These are phyloP conservation scores for Vanrija sp. DNA, from an alignment of 1,284 basidiomycete species.

Conservation along the genomic window DNA sequence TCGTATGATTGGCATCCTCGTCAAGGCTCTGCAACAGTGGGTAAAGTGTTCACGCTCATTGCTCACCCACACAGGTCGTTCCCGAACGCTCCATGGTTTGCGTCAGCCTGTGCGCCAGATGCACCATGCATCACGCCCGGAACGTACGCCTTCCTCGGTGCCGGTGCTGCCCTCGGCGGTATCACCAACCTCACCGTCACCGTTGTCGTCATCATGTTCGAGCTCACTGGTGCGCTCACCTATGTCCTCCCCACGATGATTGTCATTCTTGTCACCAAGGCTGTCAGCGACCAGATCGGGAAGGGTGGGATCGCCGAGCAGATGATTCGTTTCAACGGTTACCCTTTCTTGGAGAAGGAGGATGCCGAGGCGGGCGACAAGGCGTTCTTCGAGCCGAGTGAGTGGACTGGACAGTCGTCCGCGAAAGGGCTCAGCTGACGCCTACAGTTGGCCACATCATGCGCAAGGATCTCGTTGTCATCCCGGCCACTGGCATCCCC, in stretches of 20 bases:
- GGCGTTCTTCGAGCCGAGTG: slow-evolving; percentile 82
- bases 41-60: slow-evolving; percentile 25
- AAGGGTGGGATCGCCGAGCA: slow-evolving; percentile 94
- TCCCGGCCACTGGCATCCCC: slow-evolving; percentile 70
- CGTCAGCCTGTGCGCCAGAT: slow-evolving; percentile 76
- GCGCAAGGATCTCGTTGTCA: slow-evolving; percentile 69
- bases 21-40: slow-evolving; percentile 84
- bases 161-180: slow-evolving; percentile 90
- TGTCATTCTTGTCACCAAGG: slow-evolving; percentile 91
- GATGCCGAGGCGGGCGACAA: slow-evolving; percentile 92
- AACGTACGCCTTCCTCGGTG: slow-evolving; percentile 92
- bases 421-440: slow-evolving; percentile 10
- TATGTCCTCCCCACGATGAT: slow-evolving; percentile 99
- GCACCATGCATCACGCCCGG: slow-evolving; percentile 97
- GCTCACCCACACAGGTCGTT: slow-evolving; percentile 59
- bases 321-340: slow-evolving; percentile 95
- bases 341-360: slow-evolving; percentile 78
- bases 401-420: slow-evolving; percentile 5
- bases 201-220: slow-evolving; percentile 99
- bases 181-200: slow-evolving; percentile 96
- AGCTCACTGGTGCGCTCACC: slow-evolving; percentile 95
- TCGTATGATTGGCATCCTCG: slow-evolving; percentile 89
- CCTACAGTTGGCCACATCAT: slow-evolving; percentile 77
- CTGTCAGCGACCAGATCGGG: slow-evolving; percentile 92
- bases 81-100: slow-evolving; percentile 78